Base-by-base conservation (phyloP, 2,329 filamentous ascomycete genomes). In the Ceratocystis smalleyi region DNA sequence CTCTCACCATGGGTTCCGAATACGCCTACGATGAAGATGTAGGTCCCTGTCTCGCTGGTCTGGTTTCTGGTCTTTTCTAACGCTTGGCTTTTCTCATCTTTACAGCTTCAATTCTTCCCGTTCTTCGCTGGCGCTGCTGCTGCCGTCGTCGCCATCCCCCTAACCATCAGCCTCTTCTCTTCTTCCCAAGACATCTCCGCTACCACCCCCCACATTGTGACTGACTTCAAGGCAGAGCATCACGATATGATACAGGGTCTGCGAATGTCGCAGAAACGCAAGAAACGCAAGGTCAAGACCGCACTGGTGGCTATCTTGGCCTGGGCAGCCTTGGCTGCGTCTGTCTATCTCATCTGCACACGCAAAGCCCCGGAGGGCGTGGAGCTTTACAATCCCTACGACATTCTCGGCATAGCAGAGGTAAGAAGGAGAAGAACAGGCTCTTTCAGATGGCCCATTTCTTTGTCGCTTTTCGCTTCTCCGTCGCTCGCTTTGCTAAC, bases 21-120 rank as follows among this genome's bases (percentile, higher is more conserved):
- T 99, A 99, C 81, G 95, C 89, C 72, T 99, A 99, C 79, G 94
- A 99, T 82, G 89, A 96, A 74, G 85, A 94, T 83, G 87, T 87
- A 59, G 40, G 64, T 59, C 22, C 73, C 68, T 64, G 22, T 40
- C 8, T 17, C 12, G 15, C 15, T 60, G 10, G 49, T 22, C 12
- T n/a, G 17, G 19, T 49, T n/a, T 43, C 32, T 32, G 5, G 43
- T 45, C n/a, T 15, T 40, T 27, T 32, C 32, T 61, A 43, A 60
- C 62, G 24, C 57, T 30, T n/a, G 60, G n/a, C n/a, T n/a, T n/a
- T 45, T 64, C 35, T 40, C 35, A 6, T 22, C 43, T 47, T 12
- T 22, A 59, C 67, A 94, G 83, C 91, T 91, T 71, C 89, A 96
- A 83, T 96, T 96, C 80, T 99, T 96, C 81, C 94, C 95, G 70